Percentiles rank a stretch among this genome's conserved stretches.
These are phyloP conservation scores for Triticum turgidum DNA, from an alignment of 176 grass and related monocot genomes.

Conservation along the genomic window DNA sequence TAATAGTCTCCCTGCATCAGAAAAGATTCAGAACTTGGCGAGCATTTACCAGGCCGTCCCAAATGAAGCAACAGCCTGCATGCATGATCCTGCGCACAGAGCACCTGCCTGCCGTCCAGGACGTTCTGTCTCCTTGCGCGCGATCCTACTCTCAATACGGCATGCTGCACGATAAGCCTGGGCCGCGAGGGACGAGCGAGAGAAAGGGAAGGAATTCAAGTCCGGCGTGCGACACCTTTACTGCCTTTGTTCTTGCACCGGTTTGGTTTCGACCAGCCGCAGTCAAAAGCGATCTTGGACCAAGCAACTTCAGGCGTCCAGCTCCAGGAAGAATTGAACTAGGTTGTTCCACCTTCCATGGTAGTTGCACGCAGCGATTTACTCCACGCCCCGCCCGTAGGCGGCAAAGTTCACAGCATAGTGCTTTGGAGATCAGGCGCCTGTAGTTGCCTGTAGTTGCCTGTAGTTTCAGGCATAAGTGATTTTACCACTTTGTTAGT, in stretches of 20 bases:
- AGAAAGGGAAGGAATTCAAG: not conserved
- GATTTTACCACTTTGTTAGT: not conserved
- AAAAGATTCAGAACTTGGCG: not conserved
- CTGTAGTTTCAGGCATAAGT: not conserved
- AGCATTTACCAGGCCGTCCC: not conserved
- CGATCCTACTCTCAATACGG: conserved; percentile 31
- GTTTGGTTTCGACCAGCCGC: conserved; percentile 24
- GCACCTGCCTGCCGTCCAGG: not conserved
- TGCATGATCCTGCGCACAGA: not conserved
- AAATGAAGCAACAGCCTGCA: not conserved
- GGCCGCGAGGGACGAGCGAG: not conserved
- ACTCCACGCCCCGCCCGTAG: not conserved
- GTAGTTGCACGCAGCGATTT: conserved; percentile 19
- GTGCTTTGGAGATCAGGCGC: not conserved
- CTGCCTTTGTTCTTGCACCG: not conserved
- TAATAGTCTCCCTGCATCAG: not conserved
- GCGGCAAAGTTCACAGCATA: not conserved
- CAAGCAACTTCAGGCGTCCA: not conserved
- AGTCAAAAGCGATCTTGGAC: conserved; percentile 37
- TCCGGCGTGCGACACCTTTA: not conserved
- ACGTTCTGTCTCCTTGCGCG: conserved; percentile 26
- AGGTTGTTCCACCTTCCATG: conserved; percentile 19
- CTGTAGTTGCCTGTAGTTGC: not conserved
- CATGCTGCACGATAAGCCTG: conserved; percentile 4
- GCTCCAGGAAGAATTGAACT: conserved; percentile 26